Conservation (phyloP, 2,329 filamentous ascomycete genomes). For the Ophioceras dolichostomum region DNA sequence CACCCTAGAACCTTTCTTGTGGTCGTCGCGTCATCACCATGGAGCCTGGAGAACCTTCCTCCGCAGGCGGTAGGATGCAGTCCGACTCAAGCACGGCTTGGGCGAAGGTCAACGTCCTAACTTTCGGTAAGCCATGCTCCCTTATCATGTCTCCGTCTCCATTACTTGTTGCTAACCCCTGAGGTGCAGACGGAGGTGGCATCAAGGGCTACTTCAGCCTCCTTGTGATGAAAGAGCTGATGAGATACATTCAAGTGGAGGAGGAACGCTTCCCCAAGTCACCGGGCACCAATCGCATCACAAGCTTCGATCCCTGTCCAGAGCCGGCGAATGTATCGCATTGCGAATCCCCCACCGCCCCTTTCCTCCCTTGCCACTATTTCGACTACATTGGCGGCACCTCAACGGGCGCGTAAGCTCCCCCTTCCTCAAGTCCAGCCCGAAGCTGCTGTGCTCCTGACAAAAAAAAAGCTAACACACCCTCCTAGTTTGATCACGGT, state of each 20-base stretch:
- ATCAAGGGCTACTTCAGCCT: neutral
- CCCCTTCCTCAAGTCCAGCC: neutral
- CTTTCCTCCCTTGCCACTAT: neutral
- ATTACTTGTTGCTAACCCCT: neutral
- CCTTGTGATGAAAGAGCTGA: neutral
- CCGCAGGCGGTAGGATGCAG: too few relatives aligned
- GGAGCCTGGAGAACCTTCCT: too few relatives aligned
- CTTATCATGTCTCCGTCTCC: neutral
- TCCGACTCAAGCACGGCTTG: too few relatives aligned
- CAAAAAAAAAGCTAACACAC: too few relatives aligned
- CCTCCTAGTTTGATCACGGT: neutral
- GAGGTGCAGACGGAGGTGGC: neutral
- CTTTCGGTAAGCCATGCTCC: neutral
- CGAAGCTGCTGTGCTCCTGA: too few relatives aligned
- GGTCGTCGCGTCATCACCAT: too few relatives aligned
- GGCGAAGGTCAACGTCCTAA: neutral
- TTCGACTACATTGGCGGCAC: neutral
- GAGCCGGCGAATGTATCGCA: neutral
- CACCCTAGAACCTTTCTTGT: too few relatives aligned
- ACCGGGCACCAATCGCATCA: neutral
- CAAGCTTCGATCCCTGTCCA: neutral
- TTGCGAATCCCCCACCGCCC: neutral
- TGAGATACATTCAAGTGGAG: neutral
- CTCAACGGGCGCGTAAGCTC: neutral
- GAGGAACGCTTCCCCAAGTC: neutral